Evolutionary conservation across 805 yeast species (phyloP).

Genomic region (Phaffomyces opuntiae): DNA sequence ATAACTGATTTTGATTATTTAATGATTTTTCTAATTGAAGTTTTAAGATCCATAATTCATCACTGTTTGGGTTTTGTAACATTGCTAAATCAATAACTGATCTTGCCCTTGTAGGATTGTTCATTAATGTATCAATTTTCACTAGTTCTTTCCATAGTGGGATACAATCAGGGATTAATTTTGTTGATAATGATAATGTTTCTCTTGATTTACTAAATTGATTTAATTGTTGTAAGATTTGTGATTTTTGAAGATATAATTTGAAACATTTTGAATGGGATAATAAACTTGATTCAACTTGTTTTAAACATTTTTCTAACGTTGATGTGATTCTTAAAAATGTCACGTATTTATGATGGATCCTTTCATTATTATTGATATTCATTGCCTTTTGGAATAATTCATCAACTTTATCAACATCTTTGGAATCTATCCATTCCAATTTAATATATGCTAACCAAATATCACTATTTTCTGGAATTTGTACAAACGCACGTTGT

Average conservation of each 20-base stretch:
- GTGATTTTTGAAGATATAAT: constrained; percentile 58
- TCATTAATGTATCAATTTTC: constrained; percentile 32
- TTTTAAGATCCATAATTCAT: constrained; percentile 50
- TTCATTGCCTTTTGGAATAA: constrained; percentile 34
- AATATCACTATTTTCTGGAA: constrained; percentile 44
- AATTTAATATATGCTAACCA: constrained; percentile 72
- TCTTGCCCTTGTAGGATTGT: constrained; percentile 51
- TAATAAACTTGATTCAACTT: constrained; percentile 40
- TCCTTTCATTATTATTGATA: constrained; percentile 33
- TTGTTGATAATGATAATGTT: constrained; percentile 41
- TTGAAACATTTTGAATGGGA: constrained; percentile 44
- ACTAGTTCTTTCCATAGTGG: constrained; percentile 53
- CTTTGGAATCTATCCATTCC: constrained; percentile 35
- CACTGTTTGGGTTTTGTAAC: constrained; percentile 39
- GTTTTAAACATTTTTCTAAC: constrained; percentile 29
- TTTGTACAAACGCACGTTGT: constrained; percentile 34
- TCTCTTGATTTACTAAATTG: constrained; percentile 38
- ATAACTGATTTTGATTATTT: constrained; percentile 45
- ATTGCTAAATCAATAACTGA: constrained; percentile 66
- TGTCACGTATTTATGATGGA: constrained; percentile 58
- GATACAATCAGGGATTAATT: constrained; percentile 35
- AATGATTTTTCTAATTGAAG: constrained; percentile 49
- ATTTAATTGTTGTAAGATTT: constrained; percentile 33
- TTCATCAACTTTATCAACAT: constrained; percentile 29
- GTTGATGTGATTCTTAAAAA: constrained; percentile 37